Evolutionary conservation across 306 rosid species (phyloP), one percentile per base, ranked within the genome.

Genomic region (peach (Prunus persica)): DNA sequence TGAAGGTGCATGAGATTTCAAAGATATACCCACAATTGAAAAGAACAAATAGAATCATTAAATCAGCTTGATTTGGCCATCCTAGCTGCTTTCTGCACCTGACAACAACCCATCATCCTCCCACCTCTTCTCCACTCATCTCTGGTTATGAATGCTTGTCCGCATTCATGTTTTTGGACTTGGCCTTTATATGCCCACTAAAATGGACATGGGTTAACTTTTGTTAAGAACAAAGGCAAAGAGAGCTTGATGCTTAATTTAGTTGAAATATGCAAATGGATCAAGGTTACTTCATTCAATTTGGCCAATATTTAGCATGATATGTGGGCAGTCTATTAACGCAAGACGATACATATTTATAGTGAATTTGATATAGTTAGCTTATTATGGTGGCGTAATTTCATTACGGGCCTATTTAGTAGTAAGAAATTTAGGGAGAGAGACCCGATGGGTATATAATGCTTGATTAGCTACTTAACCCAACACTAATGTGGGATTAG

Each of bases 91-190:
- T 51, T 43, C 65, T 84, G 32, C 83, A 54, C 52, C 76, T 71
- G 86, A 90, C 15, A 65, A 62, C 71, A 49, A 80, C 86, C 22
- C 52, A 11, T 58, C 87, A 81, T 54, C 89, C 69, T 80, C 86
- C 76, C 67, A 16, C 47, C 69, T 25, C 14, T 3, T 34, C 20
- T 20, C 20, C 38, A 56, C 46, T 30, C 16, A 50, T 9, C 41
- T 19, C 47, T n/a, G 18, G 18, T 6, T 38, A 38, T 38, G 43
- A 38, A 71, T 24, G 22, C 8, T 71, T 54, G 60, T 49, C 43
- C 18, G 22, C 43, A n/a, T 22, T 57, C 56, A 58, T 57, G 19
- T 60, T 25, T 30, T 4, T 13, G n/a, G 55, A 68, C 45, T 72
- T 49, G 51, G 19, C 83, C 41, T 52, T 73, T 61, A 34, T 5